Evolutionary conservation across 2,329 filamentous ascomycete genomes (phyloP), one percentile per base, ranked within the genome.

Genomic region (Trichoderma cornu-damae): DNA sequence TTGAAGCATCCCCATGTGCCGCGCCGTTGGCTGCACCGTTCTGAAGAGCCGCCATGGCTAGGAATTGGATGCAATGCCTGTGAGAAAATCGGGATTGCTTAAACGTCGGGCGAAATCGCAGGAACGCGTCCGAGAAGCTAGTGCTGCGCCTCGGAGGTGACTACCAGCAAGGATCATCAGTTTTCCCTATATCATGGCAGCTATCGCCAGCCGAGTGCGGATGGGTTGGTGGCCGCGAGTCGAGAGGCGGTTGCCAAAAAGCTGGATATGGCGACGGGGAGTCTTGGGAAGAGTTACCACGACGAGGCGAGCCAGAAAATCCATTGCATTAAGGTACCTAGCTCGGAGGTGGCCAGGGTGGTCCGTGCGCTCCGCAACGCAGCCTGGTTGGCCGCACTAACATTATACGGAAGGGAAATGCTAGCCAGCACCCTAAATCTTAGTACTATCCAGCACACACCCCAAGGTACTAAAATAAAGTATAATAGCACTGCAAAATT

Each of bases 21-120:
- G 68, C 67, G 55, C 77, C 77, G 58, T 79, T 78, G 57, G 71
- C 63, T 61, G 72, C 66, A 61, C 76, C 76, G 62, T 79, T 79
- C 50, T 73, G 71, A 16, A 68, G 61, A 35, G 71, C 62, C 34
- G 76, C 69, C 78, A 80, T 80, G 65, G 67, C 73, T 56, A 32
- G 26, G 12, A 28, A 22, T 47, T 18, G 7, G 34, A 40, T 43
- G 59, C 40, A 47, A 55, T 30, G 57, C 14, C 43, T 49, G 42
- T 16, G 42, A 57, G 50, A 50, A 57, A 28, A 12, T 37, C 37
- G 32, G 42, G 60, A 35, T 28, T 59, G 51, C 62, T 53, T 47
- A 59, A 20, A 63, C 24, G 43, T 34, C n/a, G 22, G 22, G 47
- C 54, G 38, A 57, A 22, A 44, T 57, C 26, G 47, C 46, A 46